These are phyloP conservation scores for Globisporangium parvum DNA, from an alignment of 352 stramenopile species.

Conservation along the genomic window DNA sequence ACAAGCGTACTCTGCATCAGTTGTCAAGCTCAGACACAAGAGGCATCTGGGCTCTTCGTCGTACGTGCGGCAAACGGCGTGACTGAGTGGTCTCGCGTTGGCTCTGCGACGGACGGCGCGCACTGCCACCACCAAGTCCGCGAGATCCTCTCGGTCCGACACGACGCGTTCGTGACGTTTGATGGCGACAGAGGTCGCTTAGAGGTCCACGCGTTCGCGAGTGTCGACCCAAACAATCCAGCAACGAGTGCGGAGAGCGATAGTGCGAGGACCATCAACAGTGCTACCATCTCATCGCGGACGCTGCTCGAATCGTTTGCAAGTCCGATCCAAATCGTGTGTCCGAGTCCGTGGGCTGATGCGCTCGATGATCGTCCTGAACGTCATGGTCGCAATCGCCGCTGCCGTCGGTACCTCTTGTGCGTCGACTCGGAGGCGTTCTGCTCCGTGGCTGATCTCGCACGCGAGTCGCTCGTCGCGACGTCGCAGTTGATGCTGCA, in stretches of 20 bases:
- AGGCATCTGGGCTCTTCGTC: neutral
- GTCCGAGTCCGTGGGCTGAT: slow-evolving; percentile 2
- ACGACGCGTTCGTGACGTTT: slow-evolving; percentile 5
- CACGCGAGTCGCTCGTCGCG: slow-evolving; percentile 17
- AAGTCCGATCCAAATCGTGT: slow-evolving; percentile 11
- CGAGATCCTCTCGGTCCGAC: neutral
- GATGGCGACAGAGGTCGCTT: slow-evolving; percentile 1
- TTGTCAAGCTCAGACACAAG: neutral
- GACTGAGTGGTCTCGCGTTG: neutral
- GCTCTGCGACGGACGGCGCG: neutral
- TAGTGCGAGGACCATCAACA: neutral
- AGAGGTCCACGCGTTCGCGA: slow-evolving; percentile 5
- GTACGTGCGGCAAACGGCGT: neutral
- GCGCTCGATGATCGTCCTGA: neutral
- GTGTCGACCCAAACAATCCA: neutral
- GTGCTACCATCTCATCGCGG: neutral
- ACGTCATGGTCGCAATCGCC: neutral
- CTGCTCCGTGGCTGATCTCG: slow-evolving; percentile 40
- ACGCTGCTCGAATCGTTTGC: slow-evolving; percentile 11
- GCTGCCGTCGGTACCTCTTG: slow-evolving; percentile 19
- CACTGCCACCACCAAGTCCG: neutral
- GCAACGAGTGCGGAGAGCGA: neutral
- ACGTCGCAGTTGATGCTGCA: slow-evolving; percentile 28
- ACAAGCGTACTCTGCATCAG: slow-evolving; percentile 6
- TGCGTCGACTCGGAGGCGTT: slow-evolving; percentile 33